A percentile compares a stretch with the other conserved stretches of the same genome.
phyloP scores from a whole-genome alignment of 495 filamentous ascomycete genomes.

The Patellaria atrata region DNA sequence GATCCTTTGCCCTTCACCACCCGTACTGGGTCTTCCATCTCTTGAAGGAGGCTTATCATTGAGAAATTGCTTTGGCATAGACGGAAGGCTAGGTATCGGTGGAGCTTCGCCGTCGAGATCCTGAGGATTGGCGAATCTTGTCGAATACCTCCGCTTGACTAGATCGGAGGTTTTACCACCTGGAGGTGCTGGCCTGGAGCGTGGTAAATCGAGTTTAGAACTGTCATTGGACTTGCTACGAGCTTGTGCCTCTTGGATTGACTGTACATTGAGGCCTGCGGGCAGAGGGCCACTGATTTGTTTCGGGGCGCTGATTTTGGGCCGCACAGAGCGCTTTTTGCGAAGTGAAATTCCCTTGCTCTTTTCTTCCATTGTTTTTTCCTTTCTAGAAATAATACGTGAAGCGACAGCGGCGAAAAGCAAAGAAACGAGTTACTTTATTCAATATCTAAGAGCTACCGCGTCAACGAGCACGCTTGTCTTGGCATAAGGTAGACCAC shows the following conservation, averaged over 20 bases:
- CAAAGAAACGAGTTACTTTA: too few relatives aligned
- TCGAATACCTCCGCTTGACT: conserved; percentile 88
- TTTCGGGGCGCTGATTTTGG: conserved; percentile 69
- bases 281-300: conserved; percentile 49
- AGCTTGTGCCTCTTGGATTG: conserved; percentile 1
- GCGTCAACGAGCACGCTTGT: too few relatives aligned
- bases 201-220: conserved; percentile 16
- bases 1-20: conserved; percentile 30
- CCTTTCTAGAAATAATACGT: too few relatives aligned
- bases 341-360: conserved; percentile 74
- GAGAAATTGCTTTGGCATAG: conserved; percentile 36
- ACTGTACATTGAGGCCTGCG: conserved; percentile 10
- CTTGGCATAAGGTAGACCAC: too few relatives aligned
- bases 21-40: conserved; percentile 31
- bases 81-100: conserved; percentile 51
- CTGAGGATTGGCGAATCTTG: conserved; percentile 63
- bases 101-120: conserved; percentile 51
- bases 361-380: conserved; percentile 48
- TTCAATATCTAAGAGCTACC: too few relatives aligned
- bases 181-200: conserved; percentile 10
- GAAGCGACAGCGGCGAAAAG: too few relatives aligned
- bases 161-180: conserved; percentile 62
- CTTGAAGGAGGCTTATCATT: conserved; percentile 13
- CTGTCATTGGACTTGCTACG: not conserved
- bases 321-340: conserved; percentile 66